A percentile compares a stretch with the other conserved stretches of the same genome.
Conservation (phyloP, 2,329 filamentous ascomycete genomes). For the Neocucurbitaria cava region DNA sequence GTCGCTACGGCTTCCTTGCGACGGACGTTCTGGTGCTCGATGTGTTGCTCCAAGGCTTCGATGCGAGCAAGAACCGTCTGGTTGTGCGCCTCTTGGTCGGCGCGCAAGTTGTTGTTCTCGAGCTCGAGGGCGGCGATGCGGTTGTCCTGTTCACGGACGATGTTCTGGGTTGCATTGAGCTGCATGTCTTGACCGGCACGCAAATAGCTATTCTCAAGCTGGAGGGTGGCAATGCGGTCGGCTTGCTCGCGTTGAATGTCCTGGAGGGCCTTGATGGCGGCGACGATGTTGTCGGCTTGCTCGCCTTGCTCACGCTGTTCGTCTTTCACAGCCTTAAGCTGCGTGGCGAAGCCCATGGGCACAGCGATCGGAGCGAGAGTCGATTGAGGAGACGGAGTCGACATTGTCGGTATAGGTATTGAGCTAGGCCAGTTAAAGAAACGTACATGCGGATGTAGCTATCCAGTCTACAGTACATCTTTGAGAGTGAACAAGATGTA, state of each 20-base stretch:
- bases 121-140: conserved; percentile 15
- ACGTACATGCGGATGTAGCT: not conserved
- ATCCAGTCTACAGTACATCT: not conserved
- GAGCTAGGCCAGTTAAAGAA: not conserved
- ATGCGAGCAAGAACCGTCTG: conserved; percentile 3
- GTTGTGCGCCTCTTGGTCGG: not conserved
- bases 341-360: conserved; percentile 23
- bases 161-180: conserved; percentile 17
- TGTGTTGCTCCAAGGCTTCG: conserved; percentile 16
- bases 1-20: conserved; percentile 24
- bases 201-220: conserved; percentile 18
- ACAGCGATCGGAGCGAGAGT: not conserved
- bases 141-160: conserved; percentile 9
- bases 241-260: conserved; percentile 14
- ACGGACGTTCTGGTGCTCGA: conserved; percentile 8
- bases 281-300: too few relatives aligned
- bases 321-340: conserved; percentile 19
- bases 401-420: not conserved
- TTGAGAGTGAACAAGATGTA: not conserved
- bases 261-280: conserved; percentile 18
- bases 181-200: not conserved
- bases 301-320: conserved; percentile 10
- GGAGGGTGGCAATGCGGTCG: conserved; percentile 10
- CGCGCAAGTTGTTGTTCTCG: conserved; percentile 18
- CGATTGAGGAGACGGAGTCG: not conserved